phyloP scores from a whole-genome alignment of 305 asterid species.

The Fraxinus sp. region DNA sequence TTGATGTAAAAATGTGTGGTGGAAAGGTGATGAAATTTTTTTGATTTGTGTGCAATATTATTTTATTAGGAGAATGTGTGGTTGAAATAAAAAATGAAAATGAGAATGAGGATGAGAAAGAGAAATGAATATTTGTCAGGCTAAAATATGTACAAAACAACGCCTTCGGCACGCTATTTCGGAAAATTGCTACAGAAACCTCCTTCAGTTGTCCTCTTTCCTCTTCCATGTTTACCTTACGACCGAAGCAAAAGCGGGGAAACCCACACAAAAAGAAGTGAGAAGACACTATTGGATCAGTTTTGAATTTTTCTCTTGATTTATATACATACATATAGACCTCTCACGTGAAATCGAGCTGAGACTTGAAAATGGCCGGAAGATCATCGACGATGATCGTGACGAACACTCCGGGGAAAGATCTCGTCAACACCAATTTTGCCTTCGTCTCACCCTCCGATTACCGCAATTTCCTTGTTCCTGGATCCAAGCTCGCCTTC shows the following conservation, averaged over 20 bases:
- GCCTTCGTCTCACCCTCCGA: slow-evolving; percentile 77
- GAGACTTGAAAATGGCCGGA: slow-evolving; percentile 48
- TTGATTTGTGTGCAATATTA: no score
- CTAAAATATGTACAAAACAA: no score
- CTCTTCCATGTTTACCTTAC: not conserved
- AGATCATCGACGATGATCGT: slow-evolving; percentile 65
- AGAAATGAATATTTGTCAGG: no score
- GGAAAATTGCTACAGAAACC: not conserved
- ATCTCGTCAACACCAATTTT: slow-evolving; percentile 72
- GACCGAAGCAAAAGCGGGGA: not conserved
- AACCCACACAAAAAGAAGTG: not conserved
- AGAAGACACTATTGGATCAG: not conserved
- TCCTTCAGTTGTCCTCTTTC: not conserved
- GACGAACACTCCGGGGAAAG: slow-evolving; percentile 71
- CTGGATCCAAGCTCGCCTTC: slow-evolving; percentile 64
- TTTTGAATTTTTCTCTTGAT: not conserved
- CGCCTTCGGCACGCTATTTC: not conserved
- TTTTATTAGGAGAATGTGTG: no score
- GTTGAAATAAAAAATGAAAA: no score
- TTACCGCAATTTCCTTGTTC: slow-evolving; percentile 60
- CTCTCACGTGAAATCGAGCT: not conserved
- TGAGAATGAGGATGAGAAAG: no score
- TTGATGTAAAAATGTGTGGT: no score
- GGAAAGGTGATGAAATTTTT: no score
- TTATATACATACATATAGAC: not conserved